phyloP scores from a whole-genome alignment of 441 rosid species.

The Croton setiger region DNA sequence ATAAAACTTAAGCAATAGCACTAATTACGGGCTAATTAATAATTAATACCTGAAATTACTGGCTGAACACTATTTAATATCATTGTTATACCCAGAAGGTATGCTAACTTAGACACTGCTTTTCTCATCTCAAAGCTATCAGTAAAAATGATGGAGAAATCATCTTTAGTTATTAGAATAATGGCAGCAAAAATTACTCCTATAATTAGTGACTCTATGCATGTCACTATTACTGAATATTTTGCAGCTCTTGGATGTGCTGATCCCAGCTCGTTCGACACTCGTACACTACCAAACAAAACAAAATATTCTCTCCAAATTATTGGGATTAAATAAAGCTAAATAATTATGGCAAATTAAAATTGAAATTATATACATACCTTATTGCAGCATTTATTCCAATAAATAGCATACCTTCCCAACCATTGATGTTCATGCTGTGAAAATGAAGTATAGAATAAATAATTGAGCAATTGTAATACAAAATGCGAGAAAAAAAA shows the following conservation, averaged over 20 bases:
- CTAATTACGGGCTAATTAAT: neutral
- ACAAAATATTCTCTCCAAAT: neutral
- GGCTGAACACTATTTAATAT: constrained; percentile 80
- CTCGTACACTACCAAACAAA: constrained; percentile 49
- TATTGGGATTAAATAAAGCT: too few species aligned
- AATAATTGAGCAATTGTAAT: neutral
- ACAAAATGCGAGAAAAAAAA: neutral
- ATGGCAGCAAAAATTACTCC: constrained; percentile 51
- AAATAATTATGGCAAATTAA: too few species aligned
- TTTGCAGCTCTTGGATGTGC: constrained; percentile 78
- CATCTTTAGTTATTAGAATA: constrained; percentile 46
- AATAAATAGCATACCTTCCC: constrained; percentile 91
- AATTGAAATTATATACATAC: constrained; percentile 23
- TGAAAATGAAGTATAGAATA: constrained; percentile 4
- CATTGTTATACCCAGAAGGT: constrained; percentile 77
- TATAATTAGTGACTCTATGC: constrained; percentile 49
- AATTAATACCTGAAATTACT: constrained; percentile 68
- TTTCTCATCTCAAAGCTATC: constrained; percentile 51
- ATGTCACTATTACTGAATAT: constrained; percentile 58
- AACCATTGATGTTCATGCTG: constrained; percentile 95
- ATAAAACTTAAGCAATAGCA: too few species aligned
- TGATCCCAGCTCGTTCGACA: constrained; percentile 87
- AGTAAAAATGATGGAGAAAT: constrained; percentile 65
- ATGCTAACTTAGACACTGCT: constrained; percentile 65
- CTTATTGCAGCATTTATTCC: constrained; percentile 90